phyloP scores from a whole-genome alignment of 257 asterid species.

The Primulina huaijiensis region DNA sequence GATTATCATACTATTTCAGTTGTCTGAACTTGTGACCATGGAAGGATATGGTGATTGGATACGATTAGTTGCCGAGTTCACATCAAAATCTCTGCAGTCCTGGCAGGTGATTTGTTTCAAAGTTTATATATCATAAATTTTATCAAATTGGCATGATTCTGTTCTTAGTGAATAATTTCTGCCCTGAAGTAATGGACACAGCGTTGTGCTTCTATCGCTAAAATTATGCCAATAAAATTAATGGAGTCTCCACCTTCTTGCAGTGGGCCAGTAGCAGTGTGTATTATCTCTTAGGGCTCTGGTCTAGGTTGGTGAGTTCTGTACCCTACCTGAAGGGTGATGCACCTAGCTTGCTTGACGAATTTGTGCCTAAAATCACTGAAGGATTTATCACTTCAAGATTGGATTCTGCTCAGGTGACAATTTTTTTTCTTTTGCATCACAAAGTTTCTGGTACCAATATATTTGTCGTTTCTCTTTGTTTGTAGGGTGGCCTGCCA shows the following conservation, averaged over 20 bases:
- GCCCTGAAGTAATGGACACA: constrained; percentile 19
- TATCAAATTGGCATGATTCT: constrained; percentile 12
- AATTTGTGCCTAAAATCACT: constrained; percentile 87
- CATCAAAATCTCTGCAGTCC: constrained; percentile 82
- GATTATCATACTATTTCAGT: constrained; percentile 46
- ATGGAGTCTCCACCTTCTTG: constrained; percentile 18
- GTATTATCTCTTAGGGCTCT: constrained; percentile 91
- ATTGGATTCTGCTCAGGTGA: constrained; percentile 94
- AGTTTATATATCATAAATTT: constrained; percentile 20
- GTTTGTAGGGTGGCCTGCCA: constrained; percentile 58
- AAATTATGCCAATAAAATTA: constrained; percentile 5
- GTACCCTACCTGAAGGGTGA: constrained; percentile 96
- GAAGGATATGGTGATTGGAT: constrained; percentile 98
- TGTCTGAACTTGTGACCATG: constrained; percentile 90
- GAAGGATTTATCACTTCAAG: constrained; percentile 95
- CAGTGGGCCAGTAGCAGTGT: constrained; percentile 99
- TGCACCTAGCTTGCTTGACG: constrained; percentile 93
- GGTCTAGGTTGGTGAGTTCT: constrained; percentile 97
- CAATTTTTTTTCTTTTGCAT: constrained; percentile 9
- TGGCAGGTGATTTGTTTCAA: constrained; percentile 69
- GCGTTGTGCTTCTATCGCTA: constrained; percentile 5
- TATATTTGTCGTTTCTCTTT: constrained; percentile 23
- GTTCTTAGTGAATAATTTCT: constrained; percentile 17
- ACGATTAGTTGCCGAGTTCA: constrained; percentile 94
- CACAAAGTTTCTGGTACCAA: constrained; percentile 1